Conservation (phyloP, 257 asterid species). For the Linderniella brevidens region DNA sequence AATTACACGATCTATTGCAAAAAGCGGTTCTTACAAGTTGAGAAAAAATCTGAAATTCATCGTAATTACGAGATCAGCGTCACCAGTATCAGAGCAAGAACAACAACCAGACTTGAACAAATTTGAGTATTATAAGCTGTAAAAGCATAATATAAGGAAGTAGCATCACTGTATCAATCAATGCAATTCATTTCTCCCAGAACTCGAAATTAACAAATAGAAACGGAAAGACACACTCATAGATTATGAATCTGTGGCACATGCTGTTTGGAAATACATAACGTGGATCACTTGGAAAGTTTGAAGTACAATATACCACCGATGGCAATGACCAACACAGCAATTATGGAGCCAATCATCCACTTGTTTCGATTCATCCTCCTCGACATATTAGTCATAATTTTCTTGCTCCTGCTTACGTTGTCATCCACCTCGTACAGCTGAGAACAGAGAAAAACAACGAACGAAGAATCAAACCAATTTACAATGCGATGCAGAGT, state of each 20-base stretch:
- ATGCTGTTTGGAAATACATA: constrained; percentile 10
- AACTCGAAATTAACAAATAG: no score
- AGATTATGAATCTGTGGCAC: constrained; percentile 8
- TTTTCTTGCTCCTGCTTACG: constrained; percentile 28
- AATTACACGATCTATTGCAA: no score
- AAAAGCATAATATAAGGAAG: no score
- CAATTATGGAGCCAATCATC: constrained; percentile 20
- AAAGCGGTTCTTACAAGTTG: no score
- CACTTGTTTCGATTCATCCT: constrained; percentile 52
- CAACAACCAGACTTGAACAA: no score
- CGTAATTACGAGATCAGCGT: no score
- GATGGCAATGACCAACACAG: constrained; percentile 21
- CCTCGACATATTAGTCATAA: constrained; percentile 29
- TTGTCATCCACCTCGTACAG: constrained; percentile 39
- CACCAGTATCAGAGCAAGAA: no score
- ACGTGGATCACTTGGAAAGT: constrained; percentile 17
- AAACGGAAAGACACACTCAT: no score
- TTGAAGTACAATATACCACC: constrained; percentile 30
- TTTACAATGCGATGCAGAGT: no score
- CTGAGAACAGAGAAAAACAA: constrained; percentile 13
- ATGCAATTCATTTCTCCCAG: not conserved
- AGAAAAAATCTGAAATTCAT: no score
- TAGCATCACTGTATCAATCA: not conserved
- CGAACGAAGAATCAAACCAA: no score
- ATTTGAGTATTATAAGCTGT: constrained; percentile 13